Evolutionary conservation across 306 rosid genomes (phyloP), one percentile per base, ranked within the genome.

Genomic region (Betula pendula): DNA sequence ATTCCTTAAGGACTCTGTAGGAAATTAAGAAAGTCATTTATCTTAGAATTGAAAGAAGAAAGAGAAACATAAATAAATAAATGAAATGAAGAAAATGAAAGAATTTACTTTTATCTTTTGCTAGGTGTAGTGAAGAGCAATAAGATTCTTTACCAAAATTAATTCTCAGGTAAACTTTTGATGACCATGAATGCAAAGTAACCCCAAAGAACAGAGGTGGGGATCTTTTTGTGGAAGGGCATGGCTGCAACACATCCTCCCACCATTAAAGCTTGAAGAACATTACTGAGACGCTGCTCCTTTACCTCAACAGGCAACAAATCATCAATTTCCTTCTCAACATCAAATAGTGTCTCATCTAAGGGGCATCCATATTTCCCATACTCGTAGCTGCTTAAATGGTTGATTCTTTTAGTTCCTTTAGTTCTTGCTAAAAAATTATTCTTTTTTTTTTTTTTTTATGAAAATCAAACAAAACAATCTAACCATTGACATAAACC

Each of bases 121-220:
- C 92, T 91, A 27, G 98, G 99, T 43, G 98, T 94, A 11, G 99
- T 96, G 82, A 92, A 96, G 81, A 96, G 97, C 78, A 96, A 78
- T 11, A 92, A 75, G 79, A 92, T 96, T 84, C 99, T 89, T 81
- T 96, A 98, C 99, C 99, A 96, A 80, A 92, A 96, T 77, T 96
- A 98, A 77, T 96, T 96, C 60, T 98, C 99, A 0, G 99, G 99
- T 77, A 96, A 86, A 84, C 97, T 96, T 81, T 96, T 98, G 48
- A 96, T 96, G 3, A 98, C 99, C 99, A 96, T 96, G 85, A 87
- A 96, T 50, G 99, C 99, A 58, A 96, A 96, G 84, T 96, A 96
- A 42, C 99, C 99, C 99, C 99, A 96, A 5, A 96, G 96, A 76
- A 96, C 98, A n/a, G 99, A 91, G 44, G 99, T 96, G 17, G 99